phyloP scores from a whole-genome alignment of 805 yeast species.

The Torulaspora maleeae region DNA sequence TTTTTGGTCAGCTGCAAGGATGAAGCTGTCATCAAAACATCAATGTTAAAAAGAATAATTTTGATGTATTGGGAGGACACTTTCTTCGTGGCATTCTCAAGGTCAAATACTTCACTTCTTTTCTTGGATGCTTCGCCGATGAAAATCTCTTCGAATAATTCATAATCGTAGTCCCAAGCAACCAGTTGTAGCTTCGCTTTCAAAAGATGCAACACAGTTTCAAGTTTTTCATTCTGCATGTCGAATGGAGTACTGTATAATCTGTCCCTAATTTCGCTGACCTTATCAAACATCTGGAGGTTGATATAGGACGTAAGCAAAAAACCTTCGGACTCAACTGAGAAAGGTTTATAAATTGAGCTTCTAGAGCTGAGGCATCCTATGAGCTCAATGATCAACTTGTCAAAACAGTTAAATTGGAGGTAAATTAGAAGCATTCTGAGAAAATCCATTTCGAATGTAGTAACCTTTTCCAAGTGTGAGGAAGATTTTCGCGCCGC shows the following conservation, averaged over 20 bases:
- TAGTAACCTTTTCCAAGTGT: slow-evolving; percentile 10
- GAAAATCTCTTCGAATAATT: slow-evolving; percentile 21
- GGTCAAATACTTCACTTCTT: slow-evolving; percentile 26
- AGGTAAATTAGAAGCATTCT: slow-evolving; percentile 25
- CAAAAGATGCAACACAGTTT: slow-evolving; percentile 12
- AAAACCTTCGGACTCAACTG: slow-evolving; percentile 8
- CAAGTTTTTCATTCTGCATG: slow-evolving; percentile 10
- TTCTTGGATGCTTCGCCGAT: slow-evolving; percentile 11
- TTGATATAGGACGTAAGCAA: slow-evolving; percentile 15
- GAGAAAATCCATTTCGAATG: slow-evolving; percentile 26
- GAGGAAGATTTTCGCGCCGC: slow-evolving; percentile 6
- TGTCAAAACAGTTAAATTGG: slow-evolving; percentile 27
- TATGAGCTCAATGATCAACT: slow-evolving; percentile 15
- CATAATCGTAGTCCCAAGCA: slow-evolving; percentile 16
- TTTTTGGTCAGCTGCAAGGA: slow-evolving; percentile 16
- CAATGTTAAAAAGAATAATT: slow-evolving; percentile 30
- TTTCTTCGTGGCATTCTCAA: slow-evolving; percentile 21
- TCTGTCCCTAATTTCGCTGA: neutral
- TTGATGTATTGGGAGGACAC: slow-evolving; percentile 23
- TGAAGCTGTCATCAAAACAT: slow-evolving; percentile 21
- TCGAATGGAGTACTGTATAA: neutral
- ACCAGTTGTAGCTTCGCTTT: slow-evolving; percentile 8
- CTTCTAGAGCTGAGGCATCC: slow-evolving; percentile 4
- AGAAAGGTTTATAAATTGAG: slow-evolving; percentile 11
- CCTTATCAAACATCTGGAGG: slow-evolving; percentile 18